These are phyloP conservation scores for Acacia pycnantha DNA, from an alignment of 331 rosid genomes.

Conservation along the genomic window DNA sequence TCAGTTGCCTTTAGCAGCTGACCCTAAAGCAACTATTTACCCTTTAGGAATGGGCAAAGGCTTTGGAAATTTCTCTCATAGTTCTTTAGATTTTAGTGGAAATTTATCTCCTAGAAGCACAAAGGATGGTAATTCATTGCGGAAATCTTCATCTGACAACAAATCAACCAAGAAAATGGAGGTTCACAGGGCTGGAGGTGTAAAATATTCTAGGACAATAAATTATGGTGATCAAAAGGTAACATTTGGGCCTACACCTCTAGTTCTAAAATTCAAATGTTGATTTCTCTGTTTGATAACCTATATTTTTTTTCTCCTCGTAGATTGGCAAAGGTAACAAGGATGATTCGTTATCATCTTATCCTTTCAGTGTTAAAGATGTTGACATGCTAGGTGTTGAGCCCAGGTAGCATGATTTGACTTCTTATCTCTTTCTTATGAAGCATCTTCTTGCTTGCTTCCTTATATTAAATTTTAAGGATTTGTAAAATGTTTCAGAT, in stretches of 20 bases:
- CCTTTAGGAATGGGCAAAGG: conserved; percentile 40
- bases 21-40: no score
- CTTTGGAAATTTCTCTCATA: conserved; percentile 59
- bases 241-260: conserved; percentile 24
- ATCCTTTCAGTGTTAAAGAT: conserved; percentile 76
- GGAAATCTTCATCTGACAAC: conserved; percentile 71
- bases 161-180: conserved; percentile 60
- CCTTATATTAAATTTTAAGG: not conserved
- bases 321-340: conserved; percentile 64
- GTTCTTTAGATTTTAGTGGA: conserved; percentile 59
- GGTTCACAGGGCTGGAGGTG: conserved; percentile 47
- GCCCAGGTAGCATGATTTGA: conserved; percentile 43
- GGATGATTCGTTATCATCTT: conserved; percentile 52
- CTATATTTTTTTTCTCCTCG: conserved; percentile 20
- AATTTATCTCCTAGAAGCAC: conserved; percentile 63
- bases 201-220: conserved; percentile 29
- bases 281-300: conserved; percentile 31
- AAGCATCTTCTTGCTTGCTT: conserved; percentile 3
- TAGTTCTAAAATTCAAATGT: conserved; percentile 25
- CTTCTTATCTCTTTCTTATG: no score
- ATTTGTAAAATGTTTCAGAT: not conserved
- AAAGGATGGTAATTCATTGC: conserved; percentile 52
- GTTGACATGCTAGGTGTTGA: conserved; percentile 54
- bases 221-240: conserved; percentile 59
- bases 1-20: no score